Conservation (phyloP, 2,329 filamentous ascomycete species). For the Colletotrichum liriopes region DNA sequence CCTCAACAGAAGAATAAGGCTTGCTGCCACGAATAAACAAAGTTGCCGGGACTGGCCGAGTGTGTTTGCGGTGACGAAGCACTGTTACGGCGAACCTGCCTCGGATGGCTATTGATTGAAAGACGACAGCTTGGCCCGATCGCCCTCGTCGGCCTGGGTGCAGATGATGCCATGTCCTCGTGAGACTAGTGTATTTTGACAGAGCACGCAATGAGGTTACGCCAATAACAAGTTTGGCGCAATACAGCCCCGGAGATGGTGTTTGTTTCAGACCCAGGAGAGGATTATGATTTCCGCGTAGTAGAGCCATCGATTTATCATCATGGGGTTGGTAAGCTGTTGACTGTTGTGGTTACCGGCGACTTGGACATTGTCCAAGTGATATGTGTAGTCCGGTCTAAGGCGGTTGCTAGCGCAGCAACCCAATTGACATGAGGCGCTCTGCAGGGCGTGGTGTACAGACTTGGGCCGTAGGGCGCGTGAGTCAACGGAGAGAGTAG, state of each 20-base stretch:
- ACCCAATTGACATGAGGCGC: constrained; percentile 29
- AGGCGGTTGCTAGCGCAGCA: constrained; percentile 3
- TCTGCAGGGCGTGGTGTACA: constrained; percentile 27
- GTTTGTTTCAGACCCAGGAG: constrained; percentile 7
- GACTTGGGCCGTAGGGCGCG: neutral
- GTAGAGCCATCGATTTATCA: neutral
- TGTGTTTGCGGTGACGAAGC: neutral
- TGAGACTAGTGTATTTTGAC: neutral
- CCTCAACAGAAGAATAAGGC: neutral
- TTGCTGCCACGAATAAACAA: constrained; percentile 22
- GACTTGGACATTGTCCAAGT: constrained; percentile 4
- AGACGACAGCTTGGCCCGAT: neutral
- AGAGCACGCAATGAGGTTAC: constrained; percentile 25
- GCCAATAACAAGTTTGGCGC: constrained; percentile 2
- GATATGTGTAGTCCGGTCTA: neutral
- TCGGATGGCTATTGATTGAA: neutral
- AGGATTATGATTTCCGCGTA: constrained; percentile 8
- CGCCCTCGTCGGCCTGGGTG: neutral
- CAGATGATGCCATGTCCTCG: constrained; percentile 16
- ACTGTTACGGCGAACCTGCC: neutral
- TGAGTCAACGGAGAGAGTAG: constrained; percentile 14
- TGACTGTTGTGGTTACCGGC: neutral
- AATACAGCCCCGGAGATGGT: constrained; percentile 11
- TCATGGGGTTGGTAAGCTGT: constrained; percentile 18
- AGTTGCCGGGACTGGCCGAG: constrained; percentile 6